Percentiles rank a stretch among this genome's conserved stretches.
phyloP scores from a whole-genome alignment of 177 flowering plant species.

The Vitis hybrid region DNA sequence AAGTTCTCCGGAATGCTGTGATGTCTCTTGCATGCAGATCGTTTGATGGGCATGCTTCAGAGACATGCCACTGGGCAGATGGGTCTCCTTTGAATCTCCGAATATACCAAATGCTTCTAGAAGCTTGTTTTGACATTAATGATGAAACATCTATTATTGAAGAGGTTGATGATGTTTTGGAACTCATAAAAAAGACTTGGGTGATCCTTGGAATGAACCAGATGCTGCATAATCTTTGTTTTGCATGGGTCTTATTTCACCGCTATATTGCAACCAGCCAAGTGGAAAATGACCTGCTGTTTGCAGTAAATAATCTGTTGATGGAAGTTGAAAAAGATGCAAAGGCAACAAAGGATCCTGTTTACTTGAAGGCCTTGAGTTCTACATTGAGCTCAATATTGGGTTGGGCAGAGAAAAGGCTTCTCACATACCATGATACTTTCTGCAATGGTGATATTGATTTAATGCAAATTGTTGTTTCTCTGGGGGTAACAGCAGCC shows the following conservation, averaged over 20 bases:
- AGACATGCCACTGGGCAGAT: conserved; percentile 90
- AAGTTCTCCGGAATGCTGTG: conserved; percentile 51
- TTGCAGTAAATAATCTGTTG: conserved; percentile 66
- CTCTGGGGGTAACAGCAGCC: conserved; percentile 59
- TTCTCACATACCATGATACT: conserved; percentile 68
- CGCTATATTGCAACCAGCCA: conserved; percentile 67
- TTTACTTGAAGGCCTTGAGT: conserved; percentile 50
- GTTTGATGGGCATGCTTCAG: conserved; percentile 54
- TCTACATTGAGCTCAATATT: conserved; percentile 51
- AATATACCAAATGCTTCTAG: conserved; percentile 69
- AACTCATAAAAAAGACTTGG: conserved; percentile 91
- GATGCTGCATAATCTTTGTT: conserved; percentile 82
- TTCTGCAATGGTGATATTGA: conserved; percentile 54
- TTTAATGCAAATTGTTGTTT: conserved; percentile 51
- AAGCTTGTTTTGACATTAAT: conserved; percentile 77
- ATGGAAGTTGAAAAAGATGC: conserved; percentile 72
- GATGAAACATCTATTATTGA: conserved; percentile 73
- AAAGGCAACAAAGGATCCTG: conserved; percentile 47
- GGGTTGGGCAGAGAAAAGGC: conserved; percentile 81
- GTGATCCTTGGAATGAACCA: conserved; percentile 68
- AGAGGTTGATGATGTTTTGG: conserved; percentile 84
- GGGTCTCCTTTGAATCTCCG: conserved; percentile 76
- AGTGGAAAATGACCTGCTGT: conserved; percentile 65
- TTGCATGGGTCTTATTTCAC: conserved; percentile 75
- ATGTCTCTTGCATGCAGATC: conserved; percentile 75